Evolutionary conservation across 2,329 filamentous ascomycete genomes (phyloP).

Genomic region (Beauveria brongniartii): DNA sequence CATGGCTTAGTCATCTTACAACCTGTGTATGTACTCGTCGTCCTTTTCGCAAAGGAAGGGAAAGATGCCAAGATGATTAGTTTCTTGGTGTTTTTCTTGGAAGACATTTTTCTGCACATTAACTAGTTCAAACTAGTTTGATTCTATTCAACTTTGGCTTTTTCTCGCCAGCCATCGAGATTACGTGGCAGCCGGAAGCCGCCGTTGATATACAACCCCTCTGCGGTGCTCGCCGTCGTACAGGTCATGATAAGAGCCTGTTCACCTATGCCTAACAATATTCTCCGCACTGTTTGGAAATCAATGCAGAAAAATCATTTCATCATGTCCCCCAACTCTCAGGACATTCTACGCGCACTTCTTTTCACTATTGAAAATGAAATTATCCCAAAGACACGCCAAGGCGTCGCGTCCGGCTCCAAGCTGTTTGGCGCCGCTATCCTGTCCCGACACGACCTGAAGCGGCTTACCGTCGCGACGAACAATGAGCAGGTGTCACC

Average conservation of each 20-base stretch:
- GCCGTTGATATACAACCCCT: slow-evolving; percentile 7
- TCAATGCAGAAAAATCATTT: slow-evolving; percentile 11
- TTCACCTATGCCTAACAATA: neutral
- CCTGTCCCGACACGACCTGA: slow-evolving; percentile 33
- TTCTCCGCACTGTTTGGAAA: neutral
- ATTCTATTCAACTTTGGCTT: neutral
- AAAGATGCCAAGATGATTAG: neutral
- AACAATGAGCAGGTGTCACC: slow-evolving; percentile 49
- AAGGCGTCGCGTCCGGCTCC: slow-evolving; percentile 42
- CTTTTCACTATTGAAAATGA: slow-evolving; percentile 34
- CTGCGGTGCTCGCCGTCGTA: slow-evolving; percentile 1
- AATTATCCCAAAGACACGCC: slow-evolving; percentile 43
- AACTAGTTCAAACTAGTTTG: too few relatives aligned
- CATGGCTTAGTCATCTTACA: slow-evolving; percentile 2
- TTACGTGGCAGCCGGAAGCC: slow-evolving; percentile 10
- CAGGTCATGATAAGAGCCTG: neutral
- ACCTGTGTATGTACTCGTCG: neutral
- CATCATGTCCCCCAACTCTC: slow-evolving; percentile 14
- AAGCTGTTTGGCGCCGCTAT: slow-evolving; percentile 52
- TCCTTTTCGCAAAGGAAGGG: too few relatives aligned
- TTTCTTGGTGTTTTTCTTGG: neutral
- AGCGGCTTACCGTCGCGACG: slow-evolving; percentile 40
- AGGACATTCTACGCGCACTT: slow-evolving; percentile 29
- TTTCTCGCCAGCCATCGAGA: neutral
- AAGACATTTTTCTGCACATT: neutral